These are phyloP conservation scores for Solanum rostratum DNA, from an alignment of 257 asterid species.

Conservation along the genomic window DNA sequence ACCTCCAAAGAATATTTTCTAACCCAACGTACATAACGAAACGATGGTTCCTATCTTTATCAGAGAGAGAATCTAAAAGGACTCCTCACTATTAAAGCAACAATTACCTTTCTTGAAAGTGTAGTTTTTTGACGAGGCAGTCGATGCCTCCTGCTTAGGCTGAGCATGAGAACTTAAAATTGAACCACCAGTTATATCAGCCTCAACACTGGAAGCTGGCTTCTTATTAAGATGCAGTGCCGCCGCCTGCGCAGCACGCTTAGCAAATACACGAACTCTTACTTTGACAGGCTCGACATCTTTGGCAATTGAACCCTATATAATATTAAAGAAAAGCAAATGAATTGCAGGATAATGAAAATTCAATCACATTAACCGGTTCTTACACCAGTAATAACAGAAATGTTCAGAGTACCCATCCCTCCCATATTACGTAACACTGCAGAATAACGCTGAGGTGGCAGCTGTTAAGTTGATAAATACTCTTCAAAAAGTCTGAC, in stretches of 20 bases:
- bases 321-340: neutral
- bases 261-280: conserved; percentile 50
- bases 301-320: conserved; percentile 49
- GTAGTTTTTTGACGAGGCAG: conserved; percentile 61
- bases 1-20: neutral
- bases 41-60: neutral
- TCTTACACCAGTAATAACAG: neutral
- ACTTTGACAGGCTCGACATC: conserved; percentile 60
- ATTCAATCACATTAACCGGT: neutral
- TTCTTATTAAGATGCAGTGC: conserved; percentile 46
- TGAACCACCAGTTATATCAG: conserved; percentile 55
- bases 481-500: neutral
- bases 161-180: conserved; percentile 39
- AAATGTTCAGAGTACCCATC: neutral
- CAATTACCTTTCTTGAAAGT: conserved; percentile 57
- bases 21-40: neutral
- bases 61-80: neutral
- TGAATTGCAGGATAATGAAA: neutral
- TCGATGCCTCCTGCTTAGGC: conserved; percentile 80
- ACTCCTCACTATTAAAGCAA: neutral
- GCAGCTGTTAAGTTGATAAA: neutral
- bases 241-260: conserved; percentile 42
- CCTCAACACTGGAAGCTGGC: conserved; percentile 69
- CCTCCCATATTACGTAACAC: neutral
- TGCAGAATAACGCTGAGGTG: neutral